Evolutionary conservation across 1,139 yeast genomes (phyloP).

Genomic region (Saccharomycopsis hybrid): DNA sequence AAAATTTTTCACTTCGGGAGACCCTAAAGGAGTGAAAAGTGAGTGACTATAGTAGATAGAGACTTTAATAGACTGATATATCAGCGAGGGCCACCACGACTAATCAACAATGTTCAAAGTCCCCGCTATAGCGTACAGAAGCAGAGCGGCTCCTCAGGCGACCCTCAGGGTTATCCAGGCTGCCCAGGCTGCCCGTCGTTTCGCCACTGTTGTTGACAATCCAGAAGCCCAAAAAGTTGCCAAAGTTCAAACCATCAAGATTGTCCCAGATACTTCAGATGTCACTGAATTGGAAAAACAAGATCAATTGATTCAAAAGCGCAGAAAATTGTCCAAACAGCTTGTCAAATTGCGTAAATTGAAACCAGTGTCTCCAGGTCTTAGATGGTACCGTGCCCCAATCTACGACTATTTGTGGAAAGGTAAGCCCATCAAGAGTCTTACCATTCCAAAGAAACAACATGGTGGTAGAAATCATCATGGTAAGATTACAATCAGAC

Average conservation of each 20-base stretch:
- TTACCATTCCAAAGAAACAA: constrained; percentile 68
- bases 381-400: constrained; percentile 86
- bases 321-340: constrained; percentile 65
- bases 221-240: too few relatives aligned
- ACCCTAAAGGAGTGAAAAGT: too few relatives aligned
- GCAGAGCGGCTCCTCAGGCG: too few relatives aligned
- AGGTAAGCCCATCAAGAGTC: constrained; percentile 71
- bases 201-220: too few relatives aligned
- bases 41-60: too few relatives aligned
- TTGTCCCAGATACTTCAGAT: constrained; percentile 37
- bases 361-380: constrained; percentile 81
- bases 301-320: constrained; percentile 65
- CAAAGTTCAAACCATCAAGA: constrained; percentile 26
- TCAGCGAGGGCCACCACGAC: too few relatives aligned
- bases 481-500: constrained; percentile 87
- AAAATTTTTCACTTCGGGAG: too few relatives aligned
- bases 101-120: too few relatives aligned
- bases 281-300: constrained; percentile 72
- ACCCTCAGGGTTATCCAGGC: too few relatives aligned
- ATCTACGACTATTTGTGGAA: constrained; percentile 80
- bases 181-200: too few relatives aligned
- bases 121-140: too few relatives aligned
- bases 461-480: constrained; percentile 86
- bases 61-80: too few relatives aligned
- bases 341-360: constrained; percentile 65